Base-by-base conservation (phyloP, 208 protist species). In the Leishmania tropica region DNA sequence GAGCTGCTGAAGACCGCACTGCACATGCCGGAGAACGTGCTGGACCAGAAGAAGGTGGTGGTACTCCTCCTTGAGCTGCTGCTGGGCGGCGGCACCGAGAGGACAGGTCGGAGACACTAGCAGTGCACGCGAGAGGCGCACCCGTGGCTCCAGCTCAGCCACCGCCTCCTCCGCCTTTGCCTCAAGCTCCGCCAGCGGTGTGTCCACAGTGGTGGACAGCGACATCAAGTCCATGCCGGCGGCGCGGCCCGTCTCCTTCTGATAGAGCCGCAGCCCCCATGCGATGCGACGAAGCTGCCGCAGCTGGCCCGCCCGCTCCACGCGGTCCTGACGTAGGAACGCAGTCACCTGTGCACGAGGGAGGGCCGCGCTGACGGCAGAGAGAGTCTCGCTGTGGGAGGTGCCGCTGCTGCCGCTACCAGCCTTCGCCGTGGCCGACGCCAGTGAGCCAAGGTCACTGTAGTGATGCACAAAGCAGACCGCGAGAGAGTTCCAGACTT, bases 221-320 rank as follows among this genome's bases (percentile, higher is more conserved):
- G 83, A 65, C 37, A 79, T 56, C 51, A 98, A 74, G 53, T 92
- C 95, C 5, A 76, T 76, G 35, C 92, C 90, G 5, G 80, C 75
- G n/a, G 74, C 88, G 67, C 92, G 87, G 47, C 90, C 91, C 62
- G 81, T 85, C 24, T 87, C 87, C 68, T 90, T 87, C 85, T 97
- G 94, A 78, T 95, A 97, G 37, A 97, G 73, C 1, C 96, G 93
- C 48, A 98, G 93, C 17, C 96, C 96, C 93, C 96, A 98, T 40
- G 97, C 89, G 56, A 98, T 96, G 62, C 93, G 89, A 6, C 91
- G 89, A 24, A 98, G 84, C 83, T 98, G 93, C 73, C 96, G 88
- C 76, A 98, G 80, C 87, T 97, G 93, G 10, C 93, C 81, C 58
- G 87, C 79, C 74, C 93, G 93, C 79, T 97, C 93, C 47, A 90